Base-by-base conservation (phyloP, 768 basidiomycete genomes). In the Termitomyces sp. region DNA sequence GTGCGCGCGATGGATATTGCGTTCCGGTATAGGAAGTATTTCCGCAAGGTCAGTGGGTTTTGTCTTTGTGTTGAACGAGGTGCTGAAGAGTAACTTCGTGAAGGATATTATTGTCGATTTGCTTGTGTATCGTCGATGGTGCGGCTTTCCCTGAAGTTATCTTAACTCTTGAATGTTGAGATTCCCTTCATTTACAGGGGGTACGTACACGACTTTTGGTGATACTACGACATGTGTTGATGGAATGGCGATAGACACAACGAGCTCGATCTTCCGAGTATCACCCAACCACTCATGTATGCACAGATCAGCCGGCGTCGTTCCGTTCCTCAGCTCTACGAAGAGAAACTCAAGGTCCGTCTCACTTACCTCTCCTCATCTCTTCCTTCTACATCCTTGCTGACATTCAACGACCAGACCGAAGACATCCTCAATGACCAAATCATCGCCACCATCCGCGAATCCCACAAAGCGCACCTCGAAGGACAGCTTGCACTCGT, bases 241-340 rank as follows among this genome's bases (percentile, higher is more conserved):
- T 16, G n/a, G 14, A 14, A 9, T 6, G 8, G 17, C 14, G 12
- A 43, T 39, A 91, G 92, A 2, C 93, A 94, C 67, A 95, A 95
- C 63, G 93, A 94, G 69, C 79, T 94, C 30, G 91, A 94, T 64
- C 80, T 94, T 51, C 91, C 91, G 0, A 83, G 84, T 16, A 89
- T 93, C 67, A 96, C 94, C 0, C 88, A 88, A 57, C 94, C 94
- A 0, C 72, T 86, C 10, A 97, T 96, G 94, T 97, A 97, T 70
- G 79, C 90, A 68, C 83, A 89, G 72, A 95, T 96, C 64, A 80
- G 84, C 6, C 79, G 84, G 0, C 77, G 93, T 47, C 81, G 77
- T 45, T 89, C 88, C 12, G 91, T 94, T 5, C 91, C 92, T 5
- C 76, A 84, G 51, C 73, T 92, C 12, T 96, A 94, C 66, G 91